These are phyloP conservation scores for Cladosporium sp. DNA, from an alignment of 2,329 filamentous ascomycete genomes.

Conservation along the genomic window DNA sequence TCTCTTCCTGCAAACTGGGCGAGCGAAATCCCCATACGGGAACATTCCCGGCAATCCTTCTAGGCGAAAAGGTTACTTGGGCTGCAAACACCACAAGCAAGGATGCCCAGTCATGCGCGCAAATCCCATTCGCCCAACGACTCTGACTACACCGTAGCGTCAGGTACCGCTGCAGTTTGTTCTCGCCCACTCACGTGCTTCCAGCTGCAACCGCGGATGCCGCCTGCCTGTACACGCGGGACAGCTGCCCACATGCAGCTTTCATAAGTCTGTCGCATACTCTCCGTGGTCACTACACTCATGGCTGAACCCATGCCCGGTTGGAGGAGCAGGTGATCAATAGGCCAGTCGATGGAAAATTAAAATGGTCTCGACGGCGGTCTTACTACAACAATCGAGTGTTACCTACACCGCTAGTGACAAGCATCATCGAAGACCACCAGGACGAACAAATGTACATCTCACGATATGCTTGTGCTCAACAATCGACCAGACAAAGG, in stretches of 20 bases:
- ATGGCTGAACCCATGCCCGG: no score
- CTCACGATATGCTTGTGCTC: background rate
- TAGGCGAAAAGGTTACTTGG: constrained; percentile 4
- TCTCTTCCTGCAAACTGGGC: background rate
- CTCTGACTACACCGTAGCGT: constrained; percentile 1
- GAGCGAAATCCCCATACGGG: background rate
- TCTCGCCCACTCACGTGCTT: constrained; percentile 10
- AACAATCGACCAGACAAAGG: background rate
- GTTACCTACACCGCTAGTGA: no score
- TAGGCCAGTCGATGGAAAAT: no score
- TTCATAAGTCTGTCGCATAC: no score
- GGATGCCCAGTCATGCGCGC: constrained; percentile 5
- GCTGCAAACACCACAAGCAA: background rate
- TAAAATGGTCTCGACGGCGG: no score
- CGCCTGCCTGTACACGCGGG: background rate
- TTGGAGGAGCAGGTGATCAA: no score
- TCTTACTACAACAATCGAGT: no score
- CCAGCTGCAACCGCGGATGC: constrained; percentile 1
- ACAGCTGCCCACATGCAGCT: background rate
- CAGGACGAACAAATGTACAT: no score
- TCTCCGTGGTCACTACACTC: no score
- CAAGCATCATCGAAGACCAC: no score
- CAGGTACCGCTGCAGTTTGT: constrained; percentile 9
- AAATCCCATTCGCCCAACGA: constrained; percentile 7
- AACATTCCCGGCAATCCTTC: constrained; percentile 11